A percentile compares a stretch with the other conserved stretches of the same genome.
These are phyloP conservation scores for Primulina tabacum DNA, from an alignment of 257 asterid genomes.

Conservation along the genomic window DNA sequence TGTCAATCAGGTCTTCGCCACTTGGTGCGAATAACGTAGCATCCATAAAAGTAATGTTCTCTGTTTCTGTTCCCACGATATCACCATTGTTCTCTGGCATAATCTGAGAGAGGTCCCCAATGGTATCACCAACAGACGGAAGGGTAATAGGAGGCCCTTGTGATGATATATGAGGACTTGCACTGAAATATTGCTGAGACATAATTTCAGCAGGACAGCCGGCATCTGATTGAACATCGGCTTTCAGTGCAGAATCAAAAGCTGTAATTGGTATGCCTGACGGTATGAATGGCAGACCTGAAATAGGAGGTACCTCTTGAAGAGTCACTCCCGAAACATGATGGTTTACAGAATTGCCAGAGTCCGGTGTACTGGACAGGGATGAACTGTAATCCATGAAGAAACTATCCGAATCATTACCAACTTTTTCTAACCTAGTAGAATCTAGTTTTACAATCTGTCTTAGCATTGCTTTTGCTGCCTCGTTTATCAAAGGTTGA, in stretches of 20 bases:
- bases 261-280: conserved; percentile 27
- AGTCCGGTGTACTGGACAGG: conserved; percentile 32
- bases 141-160: conserved; percentile 34
- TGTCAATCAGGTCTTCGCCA: conserved; percentile 39
- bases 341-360: conserved; percentile 33
- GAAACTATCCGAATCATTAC: conserved; percentile 43
- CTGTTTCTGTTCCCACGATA: conserved; percentile 38
- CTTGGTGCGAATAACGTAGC: conserved; percentile 18
- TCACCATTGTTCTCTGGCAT: conserved; percentile 41
- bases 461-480: conserved; percentile 73
- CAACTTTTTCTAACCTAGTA: conserved; percentile 51
- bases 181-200: conserved; percentile 26
- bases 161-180: conserved; percentile 31
- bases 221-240: conserved; percentile 41
- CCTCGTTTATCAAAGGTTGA: conserved; percentile 79
- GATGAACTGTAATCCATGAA: conserved; percentile 45
- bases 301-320: conserved; percentile 58
- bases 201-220: conserved; percentile 30
- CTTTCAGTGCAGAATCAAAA: conserved; percentile 29
- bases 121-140: conserved; percentile 40
- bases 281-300: conserved; percentile 40
- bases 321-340: conserved; percentile 58
- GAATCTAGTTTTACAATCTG: conserved; percentile 70
- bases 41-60: conserved; percentile 35
- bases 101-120: conserved; percentile 51